Base-by-base conservation (phyloP, 129 eudicot genomes). In the Chrysanthemum makinoi region DNA sequence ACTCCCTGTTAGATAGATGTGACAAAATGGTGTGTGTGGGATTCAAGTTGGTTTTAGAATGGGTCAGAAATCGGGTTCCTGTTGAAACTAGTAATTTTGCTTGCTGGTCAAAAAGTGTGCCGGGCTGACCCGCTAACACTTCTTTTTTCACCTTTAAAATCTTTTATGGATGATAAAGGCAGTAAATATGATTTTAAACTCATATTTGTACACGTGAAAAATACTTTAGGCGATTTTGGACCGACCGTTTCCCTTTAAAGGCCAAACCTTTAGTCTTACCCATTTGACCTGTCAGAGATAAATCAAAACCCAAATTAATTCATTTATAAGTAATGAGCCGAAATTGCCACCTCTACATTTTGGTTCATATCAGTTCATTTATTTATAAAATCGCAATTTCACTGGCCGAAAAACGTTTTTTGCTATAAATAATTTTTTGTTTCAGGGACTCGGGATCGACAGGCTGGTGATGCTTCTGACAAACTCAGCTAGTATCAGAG, bases 401-500 rank as follows among this genome's bases (percentile, higher is more conserved):
- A 16, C 17, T 14, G 19, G 17, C 17, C 5, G 2, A 13, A 11
- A 51, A 51, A 12, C 5, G n/a, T 52, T 19, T 52, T 52, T 52
- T 14, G 0, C 17, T 10, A 64, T 16, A 7, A n/a, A 64, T 15
- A 35, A 8, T 6, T 8, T 39, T 3, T 35, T 14, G 43, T 65
- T 74, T 64, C 82, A 91, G 96, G 98, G 98, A 20, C 84, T 86
- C 62, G 96, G 98, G 52, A 80, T 92, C n/a, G 98, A 92, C 65
- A 82, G 98, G 80, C 88, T 92, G 70, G 98, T 92, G 35, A 94
- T 94, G 99, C 96, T 94, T 22, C 72, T 94, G 58, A 94, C 99
- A 57, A 79, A 90, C 78, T 90, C 99, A 2, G 91, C 97, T 57
- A 90, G 97, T 72, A 94, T 94, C 49, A 96, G 97, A 54, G 97